A percentile compares a stretch with the other conserved stretches of the same genome.
Conservation (phyloP, 768 basidiomycete genomes). For the Kwoniella bestiolae region DNA sequence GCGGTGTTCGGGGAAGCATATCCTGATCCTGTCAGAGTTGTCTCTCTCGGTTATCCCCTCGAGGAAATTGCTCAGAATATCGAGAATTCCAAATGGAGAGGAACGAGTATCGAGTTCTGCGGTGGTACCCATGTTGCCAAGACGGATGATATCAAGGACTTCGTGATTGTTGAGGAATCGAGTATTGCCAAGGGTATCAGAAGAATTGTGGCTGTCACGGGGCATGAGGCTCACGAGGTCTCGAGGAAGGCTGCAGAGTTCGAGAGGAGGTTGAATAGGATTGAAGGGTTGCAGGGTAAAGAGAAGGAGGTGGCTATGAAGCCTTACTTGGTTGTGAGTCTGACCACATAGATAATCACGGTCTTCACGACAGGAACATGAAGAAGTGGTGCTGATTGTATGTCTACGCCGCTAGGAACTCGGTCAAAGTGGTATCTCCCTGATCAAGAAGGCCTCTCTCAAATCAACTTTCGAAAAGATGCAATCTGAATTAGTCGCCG, state of each 20-base stretch:
- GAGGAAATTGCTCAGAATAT: conserved; percentile 85
- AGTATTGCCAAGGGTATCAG: conserved; percentile 98
- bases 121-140: conserved; percentile 98
- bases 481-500: conserved; percentile 82
- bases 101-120: conserved; percentile 94
- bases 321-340: conserved; percentile 61
- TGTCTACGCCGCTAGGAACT: conserved; percentile 73
- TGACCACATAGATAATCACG: no score
- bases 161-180: conserved; percentile 91
- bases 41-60: conserved; percentile 82
- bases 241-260: conserved; percentile 70
- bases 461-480: conserved; percentile 72
- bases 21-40: conserved; percentile 95
- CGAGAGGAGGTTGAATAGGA: conserved; percentile 66
- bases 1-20: conserved; percentile 98
- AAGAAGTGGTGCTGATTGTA: background rate
- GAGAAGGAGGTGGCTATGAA: conserved; percentile 89
- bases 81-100: conserved; percentile 85
- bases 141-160: conserved; percentile 95
- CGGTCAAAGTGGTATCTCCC: conserved; percentile 83
- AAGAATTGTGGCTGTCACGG: conserved; percentile 90
- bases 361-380: no score
- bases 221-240: conserved; percentile 85
- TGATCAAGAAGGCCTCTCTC: conserved; percentile 77
- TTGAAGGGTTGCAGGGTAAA: conserved; percentile 69